Percentiles rank a stretch among this genome's conserved stretches.
Conservation (phyloP, 768 basidiomycete species). For the Phylloporus arenicola region DNA sequence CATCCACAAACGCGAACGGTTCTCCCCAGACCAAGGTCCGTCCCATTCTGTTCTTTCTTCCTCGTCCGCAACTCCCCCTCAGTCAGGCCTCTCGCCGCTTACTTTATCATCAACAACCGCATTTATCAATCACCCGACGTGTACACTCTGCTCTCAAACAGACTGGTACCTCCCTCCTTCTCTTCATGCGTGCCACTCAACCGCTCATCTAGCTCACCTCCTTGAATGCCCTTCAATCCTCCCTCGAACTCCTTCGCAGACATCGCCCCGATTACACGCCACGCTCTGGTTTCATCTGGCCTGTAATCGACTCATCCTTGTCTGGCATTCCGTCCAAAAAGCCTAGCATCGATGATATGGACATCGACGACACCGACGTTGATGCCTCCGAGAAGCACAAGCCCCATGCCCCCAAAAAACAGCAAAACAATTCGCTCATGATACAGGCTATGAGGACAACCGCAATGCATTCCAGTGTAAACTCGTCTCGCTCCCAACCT, state of each 20-base stretch:
- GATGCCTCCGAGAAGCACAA: slow-evolving; percentile 20
- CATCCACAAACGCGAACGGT: slow-evolving; percentile 82
- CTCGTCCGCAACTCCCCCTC: slow-evolving; percentile 2
- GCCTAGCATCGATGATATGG: slow-evolving; percentile 24
- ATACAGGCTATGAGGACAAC: slow-evolving; percentile 78
- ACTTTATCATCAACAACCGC: slow-evolving; percentile 84
- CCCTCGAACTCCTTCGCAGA: slow-evolving; percentile 66
- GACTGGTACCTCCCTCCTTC: slow-evolving; percentile 50
- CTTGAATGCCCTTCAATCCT: slow-evolving; percentile 65
- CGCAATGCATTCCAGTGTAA: slow-evolving; percentile 58
- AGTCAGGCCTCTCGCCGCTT: slow-evolving; percentile 77
- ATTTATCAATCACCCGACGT: slow-evolving; percentile 87
- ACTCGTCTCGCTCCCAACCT: slow-evolving; percentile 39
- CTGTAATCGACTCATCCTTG: slow-evolving; percentile 57
- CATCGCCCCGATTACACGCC: slow-evolving; percentile 81
- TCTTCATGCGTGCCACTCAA: background rate
- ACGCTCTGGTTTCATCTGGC: slow-evolving; percentile 80
- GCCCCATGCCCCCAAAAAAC: slow-evolving; percentile 41
- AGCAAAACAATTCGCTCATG: slow-evolving; percentile 64
- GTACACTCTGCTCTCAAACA: slow-evolving; percentile 78
- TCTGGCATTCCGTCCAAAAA: slow-evolving; percentile 41
- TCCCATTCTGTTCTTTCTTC: slow-evolving; percentile 1
- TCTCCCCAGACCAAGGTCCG: slow-evolving; percentile 80
- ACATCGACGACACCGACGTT: slow-evolving; percentile 17
- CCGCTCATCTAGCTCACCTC: slow-evolving; percentile 51